Evolutionary conservation across 2,329 filamentous ascomycete species (phyloP).

Genomic region (Trichoderma guizhouense): DNA sequence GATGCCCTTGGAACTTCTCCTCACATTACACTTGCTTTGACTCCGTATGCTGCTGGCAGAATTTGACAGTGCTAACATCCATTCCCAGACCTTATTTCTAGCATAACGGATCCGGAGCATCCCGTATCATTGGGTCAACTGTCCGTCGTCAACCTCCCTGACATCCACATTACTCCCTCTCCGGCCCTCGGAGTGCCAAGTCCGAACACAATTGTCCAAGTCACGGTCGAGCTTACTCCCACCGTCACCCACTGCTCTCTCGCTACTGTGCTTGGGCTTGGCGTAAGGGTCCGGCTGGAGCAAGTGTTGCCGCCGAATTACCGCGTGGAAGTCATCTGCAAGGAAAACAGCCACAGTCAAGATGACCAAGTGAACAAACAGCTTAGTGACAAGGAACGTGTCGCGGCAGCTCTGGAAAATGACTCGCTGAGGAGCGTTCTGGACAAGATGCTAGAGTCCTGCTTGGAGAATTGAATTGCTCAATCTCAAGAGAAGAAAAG

Average conservation of each 20-base stretch:
- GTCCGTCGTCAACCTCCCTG: conserved; percentile 91
- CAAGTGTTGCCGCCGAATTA: conserved; percentile 89
- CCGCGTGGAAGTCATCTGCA: conserved; percentile 87
- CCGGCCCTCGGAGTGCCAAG: conserved; percentile 39
- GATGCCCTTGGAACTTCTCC: no score
- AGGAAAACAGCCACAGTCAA: conserved; percentile 92
- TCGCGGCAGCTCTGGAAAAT: conserved; percentile 92
- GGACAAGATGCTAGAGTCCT: conserved; percentile 85
- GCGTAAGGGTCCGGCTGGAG: conserved; percentile 86
- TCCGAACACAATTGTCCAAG: conserved; percentile 60
- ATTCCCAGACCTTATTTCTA: conserved; percentile 77
- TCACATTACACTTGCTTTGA: neutral
- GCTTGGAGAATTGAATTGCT: neutral
- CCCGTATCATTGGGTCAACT: conserved; percentile 89
- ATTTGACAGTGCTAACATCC: conserved; percentile 20
- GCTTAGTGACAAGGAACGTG: conserved; percentile 90
- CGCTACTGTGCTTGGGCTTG: conserved; percentile 92
- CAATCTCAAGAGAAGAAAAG: neutral
- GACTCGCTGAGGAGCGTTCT: conserved; percentile 83
- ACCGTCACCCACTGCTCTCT: conserved; percentile 97
- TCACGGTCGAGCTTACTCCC: conserved; percentile 86
- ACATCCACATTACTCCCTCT: conserved; percentile 70
- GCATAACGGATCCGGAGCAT: conserved; percentile 95
- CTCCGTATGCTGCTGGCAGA: neutral
- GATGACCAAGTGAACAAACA: conserved; percentile 97